phyloP scores from a whole-genome alignment of 768 basidiomycete genomes.

The Mrakia blollopis region DNA sequence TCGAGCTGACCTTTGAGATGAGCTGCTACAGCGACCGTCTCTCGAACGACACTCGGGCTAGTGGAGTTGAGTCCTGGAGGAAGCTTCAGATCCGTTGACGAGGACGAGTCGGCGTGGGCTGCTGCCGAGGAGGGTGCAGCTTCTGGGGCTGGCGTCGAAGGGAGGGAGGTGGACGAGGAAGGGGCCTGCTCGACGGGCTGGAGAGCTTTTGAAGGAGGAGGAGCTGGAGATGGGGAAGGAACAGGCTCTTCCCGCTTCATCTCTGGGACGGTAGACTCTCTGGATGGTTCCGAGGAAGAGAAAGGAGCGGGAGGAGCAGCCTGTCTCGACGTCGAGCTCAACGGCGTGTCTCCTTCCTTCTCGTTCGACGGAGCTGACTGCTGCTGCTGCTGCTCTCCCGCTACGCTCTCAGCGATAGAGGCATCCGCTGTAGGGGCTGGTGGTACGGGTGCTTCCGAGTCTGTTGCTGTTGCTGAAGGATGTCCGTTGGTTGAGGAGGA shows the following conservation, averaged over 20 bases:
- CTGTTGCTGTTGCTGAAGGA: neutral
- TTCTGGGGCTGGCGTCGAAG: neutral
- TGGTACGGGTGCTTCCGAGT: neutral
- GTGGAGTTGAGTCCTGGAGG: conserved; percentile 39
- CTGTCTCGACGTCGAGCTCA: neutral
- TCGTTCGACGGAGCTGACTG: neutral
- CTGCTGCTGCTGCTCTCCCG: neutral
- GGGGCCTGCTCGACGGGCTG: neutral
- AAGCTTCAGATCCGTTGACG: neutral
- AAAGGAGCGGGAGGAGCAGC: neutral
- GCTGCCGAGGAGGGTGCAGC: neutral
- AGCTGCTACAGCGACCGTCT: conserved; percentile 37
- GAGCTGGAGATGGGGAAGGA: neutral
- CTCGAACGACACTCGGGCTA: conserved; percentile 39
- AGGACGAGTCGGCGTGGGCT: neutral
- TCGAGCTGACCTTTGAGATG: conserved; percentile 38
- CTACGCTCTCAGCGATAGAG: neutral
- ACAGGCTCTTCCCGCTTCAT: neutral
- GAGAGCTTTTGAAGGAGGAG: neutral
- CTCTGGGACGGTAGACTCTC: neutral
- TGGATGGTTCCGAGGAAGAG: neutral
- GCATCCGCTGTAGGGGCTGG: too few species aligned
- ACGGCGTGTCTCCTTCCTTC: neutral
- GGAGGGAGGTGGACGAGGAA: neutral
- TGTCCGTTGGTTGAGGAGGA: conserved; percentile 1